Evolutionary conservation across 2,329 filamentous ascomycete species (phyloP), one percentile per base, ranked within the genome.

Genomic region (Zymoseptoria crescenta): DNA sequence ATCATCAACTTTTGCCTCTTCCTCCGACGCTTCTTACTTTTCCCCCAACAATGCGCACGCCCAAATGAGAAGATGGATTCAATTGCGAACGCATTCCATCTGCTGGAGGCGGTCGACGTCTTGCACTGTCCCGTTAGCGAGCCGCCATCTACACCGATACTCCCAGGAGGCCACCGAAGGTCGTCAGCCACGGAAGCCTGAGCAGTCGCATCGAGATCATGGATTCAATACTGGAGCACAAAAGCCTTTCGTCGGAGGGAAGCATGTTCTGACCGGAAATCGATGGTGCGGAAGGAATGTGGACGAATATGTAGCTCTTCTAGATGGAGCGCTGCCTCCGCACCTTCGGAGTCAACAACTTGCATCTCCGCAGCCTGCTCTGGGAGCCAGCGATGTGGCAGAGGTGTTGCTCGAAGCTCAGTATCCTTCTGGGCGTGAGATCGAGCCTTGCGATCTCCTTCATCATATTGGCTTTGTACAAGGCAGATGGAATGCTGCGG

Each of bases 401-500:
- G 60, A 65, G 27, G 65, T 71, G 27, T 41, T 73, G 10, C 45
- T 68, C 5, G 64, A 58, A 5, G 69, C 71, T 8, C 65, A 68
- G 30, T 21, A 59, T 49, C 55, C 56, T 19, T 28, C 21, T 13
- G 50, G 56, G 19, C 20, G 54, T 10, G 6, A 58, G 4, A 30
- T 56, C 13, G 56, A 55, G 3, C 28, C 9, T 8, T n/a, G 52
- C 9, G 75, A 79, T 59, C 61, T 79, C 7, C 66, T 80, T 19
- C 68, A 65, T 55, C 62, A 77, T 56, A 60, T 80, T 2, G 77
- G 73, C 2, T 54, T 76, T 27, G 64, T 69, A 1, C 68, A 76
- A 61, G 69, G 71, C 19, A 71, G 76, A 49, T 80, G 77, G 77
- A 69, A 70, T 57, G 70, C 73, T 24, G 74, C 76, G 3, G 68